Base-by-base conservation (phyloP, 495 filamentous ascomycete species). In the Trichoderma gamsii region DNA sequence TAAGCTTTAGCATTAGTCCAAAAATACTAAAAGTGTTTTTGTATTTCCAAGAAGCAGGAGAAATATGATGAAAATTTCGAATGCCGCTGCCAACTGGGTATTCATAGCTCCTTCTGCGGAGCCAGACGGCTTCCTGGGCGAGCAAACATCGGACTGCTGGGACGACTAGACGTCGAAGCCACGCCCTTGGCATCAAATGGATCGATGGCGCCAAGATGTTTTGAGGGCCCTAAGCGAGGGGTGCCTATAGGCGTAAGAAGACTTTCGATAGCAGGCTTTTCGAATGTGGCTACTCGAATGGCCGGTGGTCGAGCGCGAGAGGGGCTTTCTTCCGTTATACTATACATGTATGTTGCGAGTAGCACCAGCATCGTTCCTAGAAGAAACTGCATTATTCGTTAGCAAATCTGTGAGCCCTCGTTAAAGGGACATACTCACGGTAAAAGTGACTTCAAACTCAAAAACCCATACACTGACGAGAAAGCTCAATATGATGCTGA, bases 391-490 rank as follows among this genome's bases (percentile, higher is more conserved):
- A 70, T 18, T 21, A 23, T n/a, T 43, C 25, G 66, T 73, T 65
- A 76, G 67, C 44, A 65, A 29, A 61, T 25, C 65, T 29, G 8
- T 21, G 13, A 35, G 16, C 21, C 16, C 13, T 5, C 0, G 23
- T 18, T 2, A 21, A 7, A 44, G 27, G 32, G 44, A 9, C 12
- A 29, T 32, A 83, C 90, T 77, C 85, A 97, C 93, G 67, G 78
- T 79, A 12, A 80, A 71, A 11, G 88, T 91, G 29, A 96, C 83
- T 27, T 86, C 75, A 70, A 97, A 90, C 44, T 91, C 85, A 75
- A 97, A 97, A 70, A 96, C 88, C 76, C 85, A 90, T 5, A 96
- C 80, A 72, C 93, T 97, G 63, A 89, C 91, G 15, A 97, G 68
- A 67, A 90, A 91, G 73, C 91, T 94, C 49, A 97, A 78, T 51